Conservation (phyloP, 129 eudicot species). For the Lactuca saligna region DNA sequence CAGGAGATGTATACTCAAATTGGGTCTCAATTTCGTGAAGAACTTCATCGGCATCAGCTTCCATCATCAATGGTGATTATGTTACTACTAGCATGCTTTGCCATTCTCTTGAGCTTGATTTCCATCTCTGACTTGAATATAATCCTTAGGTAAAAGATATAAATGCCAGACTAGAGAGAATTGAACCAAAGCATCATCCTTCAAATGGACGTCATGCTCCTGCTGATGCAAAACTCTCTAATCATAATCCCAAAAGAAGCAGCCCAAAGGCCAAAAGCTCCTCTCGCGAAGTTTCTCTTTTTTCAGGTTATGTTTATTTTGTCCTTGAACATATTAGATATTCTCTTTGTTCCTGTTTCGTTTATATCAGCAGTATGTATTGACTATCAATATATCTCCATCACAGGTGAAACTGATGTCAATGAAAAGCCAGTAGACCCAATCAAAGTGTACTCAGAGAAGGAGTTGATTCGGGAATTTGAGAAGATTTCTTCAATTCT, state of each 20-base stretch:
- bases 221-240: constrained; percentile 45
- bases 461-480: constrained; percentile 85
- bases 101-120: background rate
- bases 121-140: constrained; percentile 10
- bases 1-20: constrained; percentile 82
- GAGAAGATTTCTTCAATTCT: constrained; percentile 83
- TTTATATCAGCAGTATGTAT: too few species aligned
- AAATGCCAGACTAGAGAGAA: constrained; percentile 80
- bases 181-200: constrained; percentile 75
- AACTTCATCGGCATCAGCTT: constrained; percentile 83
- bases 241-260: constrained; percentile 68
- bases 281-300: constrained; percentile 78
- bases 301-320: constrained; percentile 54
- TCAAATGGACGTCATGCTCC: constrained; percentile 59
- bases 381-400: background rate
- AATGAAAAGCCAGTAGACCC: constrained; percentile 96
- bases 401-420: constrained; percentile 74
- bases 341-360: background rate
- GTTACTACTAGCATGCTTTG: constrained; percentile 8
- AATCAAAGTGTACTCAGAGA: constrained; percentile 87
- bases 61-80: constrained; percentile 69
- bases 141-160: constrained; percentile 75
- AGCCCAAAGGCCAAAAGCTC: constrained; percentile 85
- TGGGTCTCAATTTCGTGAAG: constrained; percentile 96
- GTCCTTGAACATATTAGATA: background rate